Base-by-base conservation (phyloP, 1,284 basidiomycete genomes). In the Pascua guehoae region DNA sequence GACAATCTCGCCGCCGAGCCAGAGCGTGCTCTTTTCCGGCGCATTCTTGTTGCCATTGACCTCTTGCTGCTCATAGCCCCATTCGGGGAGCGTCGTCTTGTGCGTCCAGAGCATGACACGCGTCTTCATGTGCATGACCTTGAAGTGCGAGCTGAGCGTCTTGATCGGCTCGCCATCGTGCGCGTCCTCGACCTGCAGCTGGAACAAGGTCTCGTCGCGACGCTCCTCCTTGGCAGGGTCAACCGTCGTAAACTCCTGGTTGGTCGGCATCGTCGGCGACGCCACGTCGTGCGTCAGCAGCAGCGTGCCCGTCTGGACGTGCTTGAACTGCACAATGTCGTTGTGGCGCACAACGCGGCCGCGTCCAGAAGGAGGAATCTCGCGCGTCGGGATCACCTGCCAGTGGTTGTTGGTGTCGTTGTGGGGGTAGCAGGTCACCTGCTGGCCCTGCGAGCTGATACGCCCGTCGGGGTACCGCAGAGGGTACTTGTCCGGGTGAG, bases 281-380 rank as follows among this genome's bases (percentile, higher is more conserved):
- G 96, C 96, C 57, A 99, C 96, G 73, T 99, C 96, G 72, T 99
- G 96, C 1, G 94, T 94, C 48, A 98, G 79, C 43, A 99, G 85
- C 56, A 86, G 78, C 1, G 86, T 86, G 65, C 94, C 80, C 9
- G 94, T 96, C 74, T 84, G 85, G 71, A 92, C 82, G 71, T 99
- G 96, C 32, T 91, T 80, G 38, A 98, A 83, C 70, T 94, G 93
- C 62, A 98, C 83, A 52, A 89, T 76, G 73, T 98, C 94, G 60
- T 89, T 84, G 69, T 98, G 88, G 54, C 88, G 86, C 43, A 98
- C 90, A 57, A 91, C 84, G 48, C 93, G 87, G 17, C 89, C 93
- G 36, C 89, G 86, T 18, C 92, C 92, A 58, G 86, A 87, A 64
- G 91, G 88, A 8, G 89, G 94, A 51, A 97, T 83, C 12, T 91